Base-by-base conservation (phyloP, 805 yeast species). In the Pichia gijzeniarum region DNA sequence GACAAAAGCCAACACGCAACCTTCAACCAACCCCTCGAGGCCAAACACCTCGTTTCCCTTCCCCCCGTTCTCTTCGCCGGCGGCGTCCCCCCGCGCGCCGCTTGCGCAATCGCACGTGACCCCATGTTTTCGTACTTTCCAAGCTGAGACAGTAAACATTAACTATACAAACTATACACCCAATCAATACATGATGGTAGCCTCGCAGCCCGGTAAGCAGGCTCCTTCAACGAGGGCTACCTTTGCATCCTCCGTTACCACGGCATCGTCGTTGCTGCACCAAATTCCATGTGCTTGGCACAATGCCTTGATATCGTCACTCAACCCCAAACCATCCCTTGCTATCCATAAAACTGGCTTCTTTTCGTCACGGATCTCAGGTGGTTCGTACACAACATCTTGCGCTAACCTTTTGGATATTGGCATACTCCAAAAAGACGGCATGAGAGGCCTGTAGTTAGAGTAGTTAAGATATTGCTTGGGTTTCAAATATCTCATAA, bases 311-410 rank as follows among this genome's bases (percentile, higher is more conserved):
- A 82, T 80, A 47, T 73, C 71, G 41, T 73, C 73, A 16, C 85
- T 74, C 44, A 85, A 69, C 5, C 93, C 91, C 68, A 79, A 64
- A 5, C 74, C 67, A 62, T 85, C 95, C 53, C 68, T 74, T 36
- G 84, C 79, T 50, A 84, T 68, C 95, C 95, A 85, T 41, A 83
- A 68, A 46, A 74, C 73, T 27, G 88, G 86, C 49, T 68, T 78
- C 7, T 65, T 72, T 12, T 21, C 17, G 28, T 71, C 80, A n/a
- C 59, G 63, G 33, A 79, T 73, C 35, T 76, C 74, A 20, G 87
- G 86, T 55, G 79, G 76, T 32, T 71, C 68, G 54, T 77, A 82
- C 18, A 42, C 38, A 7, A 48, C 38, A 3, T 42, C 42, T 14
- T 41, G 47, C 16, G 35, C 43, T 35, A 57, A 53, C 9, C 28